Evolutionary conservation across 148 eudicot genomes (phyloP), one percentile per base, ranked within the genome.

Genomic region (Amaranthus palmeri): DNA sequence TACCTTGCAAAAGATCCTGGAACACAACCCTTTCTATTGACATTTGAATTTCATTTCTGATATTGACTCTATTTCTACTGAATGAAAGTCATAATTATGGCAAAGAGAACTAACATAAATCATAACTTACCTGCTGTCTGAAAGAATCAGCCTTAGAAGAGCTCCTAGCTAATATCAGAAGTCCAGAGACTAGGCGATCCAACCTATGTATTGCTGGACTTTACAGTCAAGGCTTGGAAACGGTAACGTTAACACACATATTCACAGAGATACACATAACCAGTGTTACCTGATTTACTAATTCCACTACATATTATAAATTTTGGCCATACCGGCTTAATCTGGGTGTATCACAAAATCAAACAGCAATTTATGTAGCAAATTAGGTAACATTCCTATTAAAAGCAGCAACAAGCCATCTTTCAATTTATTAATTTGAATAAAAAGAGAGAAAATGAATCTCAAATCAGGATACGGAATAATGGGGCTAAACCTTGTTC

Each of bases 161-260:
- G 82, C 75, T 91, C 67, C 90, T 85, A 50, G 98, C 98, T 72
- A 95, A 71, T 75, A 95, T 91, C 77, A 95, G 88, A 64, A 95
- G 89, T 75, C 98, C 98, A 10, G 98, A 95, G 67, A 95, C 98
- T 67, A 95, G 85, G 65, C 98, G 98, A 81, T 95, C 98, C 80
- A 95, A 74, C 63, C 98, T 80, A 84, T 95, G 98, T 79, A 95
- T 76, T 25, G 98, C 98, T 95, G 79, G 71, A 36, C 75, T 66
- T 45, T n/a, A 44, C 54, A 25, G 90, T 92, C 77, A 92, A 85
- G 86, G 73, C 49, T 52, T 25, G 5, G 72, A 74, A 68, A 58
- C 13, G 56, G 10, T 70, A 12, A 65, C 45, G 48, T 12, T 76
- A 11, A 10, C 13, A 71, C 42, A 13, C 36, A 55, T 17, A 49